These are phyloP conservation scores for Penicillium sp. DNA, from an alignment of 2,329 filamentous ascomycete genomes.

Conservation along the genomic window DNA sequence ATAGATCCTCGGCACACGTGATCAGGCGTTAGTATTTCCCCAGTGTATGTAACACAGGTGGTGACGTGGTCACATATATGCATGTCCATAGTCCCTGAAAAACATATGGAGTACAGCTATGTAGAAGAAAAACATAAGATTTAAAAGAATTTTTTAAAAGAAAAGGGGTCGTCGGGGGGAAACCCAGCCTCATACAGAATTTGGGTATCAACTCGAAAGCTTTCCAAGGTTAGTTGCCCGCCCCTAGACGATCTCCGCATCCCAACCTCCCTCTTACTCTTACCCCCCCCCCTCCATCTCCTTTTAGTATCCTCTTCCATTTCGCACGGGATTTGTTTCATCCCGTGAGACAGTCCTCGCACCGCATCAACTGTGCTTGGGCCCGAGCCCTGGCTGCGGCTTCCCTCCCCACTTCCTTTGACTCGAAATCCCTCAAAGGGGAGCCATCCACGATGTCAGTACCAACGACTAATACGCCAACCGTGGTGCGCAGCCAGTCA, in stretches of 20 bases:
- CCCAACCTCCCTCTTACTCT: slow-evolving; percentile 13
- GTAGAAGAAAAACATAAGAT: not conserved
- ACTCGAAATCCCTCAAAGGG: slow-evolving; percentile 7
- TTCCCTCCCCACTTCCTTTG: slow-evolving; percentile 17
- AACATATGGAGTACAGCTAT: not conserved
- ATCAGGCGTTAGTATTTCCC: not conserved
- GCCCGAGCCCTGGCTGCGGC: slow-evolving; percentile 9
- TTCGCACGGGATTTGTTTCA: not conserved
- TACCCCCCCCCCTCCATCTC: slow-evolving; percentile 3
- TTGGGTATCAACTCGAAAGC: slow-evolving; percentile 12
- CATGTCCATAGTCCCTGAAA: not conserved
- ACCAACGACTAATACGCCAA: slow-evolving; percentile 45
- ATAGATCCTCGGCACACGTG: not conserved
- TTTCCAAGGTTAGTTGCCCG: not conserved
- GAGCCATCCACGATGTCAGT: slow-evolving; percentile 42
- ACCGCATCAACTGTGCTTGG: slow-evolving; percentile 4
- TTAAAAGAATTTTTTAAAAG: not conserved
- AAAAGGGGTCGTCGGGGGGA: not conserved
- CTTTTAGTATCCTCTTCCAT: not conserved
- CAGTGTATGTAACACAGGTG: not conserved
- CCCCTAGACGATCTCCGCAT: slow-evolving; percentile 6
- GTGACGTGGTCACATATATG: slow-evolving; percentile 1
- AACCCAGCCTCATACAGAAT: slow-evolving; percentile 11
- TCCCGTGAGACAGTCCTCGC: slow-evolving; percentile 6
- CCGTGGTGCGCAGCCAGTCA: slow-evolving; percentile 52